Evolutionary conservation across 2,329 filamentous ascomycete genomes (phyloP).

Genomic region (Sporothrix variecibatus): DNA sequence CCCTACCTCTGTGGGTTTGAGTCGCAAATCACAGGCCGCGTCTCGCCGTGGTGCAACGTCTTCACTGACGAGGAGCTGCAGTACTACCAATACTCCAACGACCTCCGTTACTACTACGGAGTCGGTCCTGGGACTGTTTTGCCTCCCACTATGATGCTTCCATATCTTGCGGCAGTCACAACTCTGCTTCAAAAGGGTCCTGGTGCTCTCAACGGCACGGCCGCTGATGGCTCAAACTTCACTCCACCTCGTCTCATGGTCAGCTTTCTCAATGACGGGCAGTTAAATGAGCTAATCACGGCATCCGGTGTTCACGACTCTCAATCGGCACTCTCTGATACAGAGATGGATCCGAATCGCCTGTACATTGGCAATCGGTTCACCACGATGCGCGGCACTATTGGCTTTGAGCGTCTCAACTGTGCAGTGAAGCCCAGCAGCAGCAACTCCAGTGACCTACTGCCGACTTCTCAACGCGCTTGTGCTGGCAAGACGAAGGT

Average conservation of each 20-base stretch:
- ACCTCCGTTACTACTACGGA: slow-evolving; percentile 69
- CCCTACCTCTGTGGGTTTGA: slow-evolving; percentile 74
- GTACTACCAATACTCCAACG: slow-evolving; percentile 67
- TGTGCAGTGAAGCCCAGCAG: slow-evolving; percentile 41
- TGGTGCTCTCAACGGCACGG: slow-evolving; percentile 47
- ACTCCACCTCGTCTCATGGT: slow-evolving; percentile 59
- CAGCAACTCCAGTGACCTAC: slow-evolving; percentile 23
- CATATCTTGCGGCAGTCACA: slow-evolving; percentile 58
- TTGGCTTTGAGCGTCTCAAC: slow-evolving; percentile 64
- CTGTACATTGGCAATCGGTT: slow-evolving; percentile 59
- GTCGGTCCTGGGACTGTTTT: slow-evolving; percentile 58
- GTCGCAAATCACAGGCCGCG: slow-evolving; percentile 62
- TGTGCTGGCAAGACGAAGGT: slow-evolving; percentile 16
- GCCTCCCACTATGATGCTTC: slow-evolving; percentile 61
- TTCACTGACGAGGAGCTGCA: slow-evolving; percentile 63
- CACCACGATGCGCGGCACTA: slow-evolving; percentile 64
- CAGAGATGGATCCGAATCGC: slow-evolving; percentile 48
- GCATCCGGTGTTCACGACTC: slow-evolving; percentile 63
- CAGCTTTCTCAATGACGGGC: slow-evolving; percentile 66
- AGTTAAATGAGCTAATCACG: slow-evolving; percentile 62
- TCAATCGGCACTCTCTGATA: slow-evolving; percentile 51
- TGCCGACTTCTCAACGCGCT: slow-evolving; percentile 23
- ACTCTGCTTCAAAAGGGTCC: slow-evolving; percentile 56
- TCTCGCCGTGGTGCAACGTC: slow-evolving; percentile 64
- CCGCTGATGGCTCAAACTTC: slow-evolving; percentile 49